A percentile compares a stretch with the other conserved stretches of the same genome.
phyloP scores from a whole-genome alignment of 805 yeast species.

The Zygotorulaspora florentina region DNA sequence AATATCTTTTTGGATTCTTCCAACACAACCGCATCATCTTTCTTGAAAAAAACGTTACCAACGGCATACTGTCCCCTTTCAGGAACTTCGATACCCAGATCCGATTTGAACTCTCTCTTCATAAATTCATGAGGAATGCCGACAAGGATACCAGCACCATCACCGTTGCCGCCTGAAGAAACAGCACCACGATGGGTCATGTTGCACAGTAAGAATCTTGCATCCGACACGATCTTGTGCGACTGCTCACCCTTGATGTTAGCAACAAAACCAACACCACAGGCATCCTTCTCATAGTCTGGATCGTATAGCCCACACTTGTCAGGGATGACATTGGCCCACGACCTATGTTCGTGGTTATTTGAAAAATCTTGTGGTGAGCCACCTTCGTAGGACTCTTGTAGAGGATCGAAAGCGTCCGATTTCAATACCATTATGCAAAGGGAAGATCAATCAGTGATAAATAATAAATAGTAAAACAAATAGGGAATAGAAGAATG shows the following conservation, averaged over 20 bases:
- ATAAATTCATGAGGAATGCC: conserved; percentile 89
- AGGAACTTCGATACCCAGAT: conserved; percentile 66
- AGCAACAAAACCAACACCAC: conserved; percentile 98
- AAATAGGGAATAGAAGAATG: not conserved
- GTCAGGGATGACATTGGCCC: conserved; percentile 88
- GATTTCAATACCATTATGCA: conserved; percentile 17
- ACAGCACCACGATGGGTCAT: conserved; percentile 99
- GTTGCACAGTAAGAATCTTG: conserved; percentile 80
- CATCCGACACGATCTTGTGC: conserved; percentile 92
- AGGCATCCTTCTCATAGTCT: conserved; percentile 89
- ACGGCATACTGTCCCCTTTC: conserved; percentile 84
- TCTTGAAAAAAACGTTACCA: conserved; percentile 91
- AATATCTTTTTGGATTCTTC: conserved; percentile 70
- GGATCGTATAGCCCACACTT: conserved; percentile 92
- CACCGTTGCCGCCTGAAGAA: conserved; percentile 95
- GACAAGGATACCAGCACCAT: conserved; percentile 96
- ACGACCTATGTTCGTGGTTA: conserved; percentile 54
- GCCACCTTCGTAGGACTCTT: conserved; percentile 33
- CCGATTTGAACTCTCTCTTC: conserved; percentile 74
- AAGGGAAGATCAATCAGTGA: not conserved
- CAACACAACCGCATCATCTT: conserved; percentile 56
- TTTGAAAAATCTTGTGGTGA: conserved; percentile 15
- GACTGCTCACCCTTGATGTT: conserved; percentile 83
- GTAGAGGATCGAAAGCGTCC: conserved; percentile 26
- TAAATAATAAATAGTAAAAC: not conserved